Evolutionary conservation across 2,329 filamentous ascomycete species (phyloP), one percentile per base, ranked within the genome.

Genomic region (Sporothrix pallida): DNA sequence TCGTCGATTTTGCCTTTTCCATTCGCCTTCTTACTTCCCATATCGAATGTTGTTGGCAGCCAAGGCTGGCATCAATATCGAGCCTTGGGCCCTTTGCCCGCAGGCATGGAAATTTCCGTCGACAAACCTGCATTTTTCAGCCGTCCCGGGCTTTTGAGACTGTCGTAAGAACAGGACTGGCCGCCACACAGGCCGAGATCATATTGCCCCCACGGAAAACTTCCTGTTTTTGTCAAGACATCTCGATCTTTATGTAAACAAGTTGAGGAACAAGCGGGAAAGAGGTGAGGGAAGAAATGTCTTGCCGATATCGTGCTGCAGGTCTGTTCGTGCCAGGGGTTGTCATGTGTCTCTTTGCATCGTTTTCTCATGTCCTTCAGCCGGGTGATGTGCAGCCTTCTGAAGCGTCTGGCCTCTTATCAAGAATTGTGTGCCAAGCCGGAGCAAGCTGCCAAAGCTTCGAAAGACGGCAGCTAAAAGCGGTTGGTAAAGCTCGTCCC

Each of bases 91-190:
- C 67, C 26, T 70, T 70, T 26, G 50, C 17, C 50, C 48, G 67
- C 31, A 15, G 42, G 50, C n/a, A 23, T 70, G 48, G 37, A 52
- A 52, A 44, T 31, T 68, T 20, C 42, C 37, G 23, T 52, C 63
- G 17, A 37, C 46, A 50, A 69, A 26, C 15, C 12, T 69, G 63
- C 37, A 17, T 67, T 54, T 65, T 68, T 44, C 71, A 72, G 71
- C 71, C 71, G 71, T 72, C 62, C 71, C 71, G 62, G 50, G 15
- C 42, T 8, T 62, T 17, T 54, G 52, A 50, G 37, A 48, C 54
- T 70, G 52, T 44, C 15, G 48, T 17, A 52, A 15, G 13, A 15
- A 52, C 48, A 48, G 23, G 48, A 37, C n/a, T 20, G 52, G 52
- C 52, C 9, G 52, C 17, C 37, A 12, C 12, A 15, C 20, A 58